phyloP scores from a whole-genome alignment of 805 yeast genomes.

The Starmerella davenportii region DNA sequence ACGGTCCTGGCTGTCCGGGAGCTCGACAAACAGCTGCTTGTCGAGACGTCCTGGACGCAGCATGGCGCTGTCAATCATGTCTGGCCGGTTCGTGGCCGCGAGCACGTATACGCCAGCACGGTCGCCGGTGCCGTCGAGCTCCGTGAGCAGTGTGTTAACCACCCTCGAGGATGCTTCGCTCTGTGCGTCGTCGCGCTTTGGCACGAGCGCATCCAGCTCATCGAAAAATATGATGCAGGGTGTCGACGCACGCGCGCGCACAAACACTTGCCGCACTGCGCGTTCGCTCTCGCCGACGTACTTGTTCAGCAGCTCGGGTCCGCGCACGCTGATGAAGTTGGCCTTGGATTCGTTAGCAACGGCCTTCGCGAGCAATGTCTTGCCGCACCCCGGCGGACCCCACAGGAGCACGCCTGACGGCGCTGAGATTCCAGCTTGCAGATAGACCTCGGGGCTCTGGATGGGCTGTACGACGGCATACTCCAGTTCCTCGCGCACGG shows the following conservation, averaged over 20 bases:
- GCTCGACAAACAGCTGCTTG: constrained; percentile 76
- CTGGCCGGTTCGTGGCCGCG: constrained; percentile 96
- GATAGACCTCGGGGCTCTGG: constrained; percentile 73
- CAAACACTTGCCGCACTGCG: constrained; percentile 83
- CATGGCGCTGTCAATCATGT: constrained; percentile 97
- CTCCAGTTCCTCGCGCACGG: constrained; percentile 73
- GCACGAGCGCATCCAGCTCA: constrained; percentile 90
- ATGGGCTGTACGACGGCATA: constrained; percentile 97
- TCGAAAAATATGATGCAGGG: constrained; percentile 94
- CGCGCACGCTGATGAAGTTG: constrained; percentile 85
- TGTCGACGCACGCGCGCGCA: constrained; percentile 76
- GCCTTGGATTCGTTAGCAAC: constrained; percentile 96
- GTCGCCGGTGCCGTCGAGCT: constrained; percentile 85
- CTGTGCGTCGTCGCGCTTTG: constrained; percentile 72
- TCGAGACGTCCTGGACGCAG: constrained; percentile 90
- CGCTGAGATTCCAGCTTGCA: constrained; percentile 81
- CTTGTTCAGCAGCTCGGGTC: constrained; percentile 86
- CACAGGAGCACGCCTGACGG: constrained; percentile 94
- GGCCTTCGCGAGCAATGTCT: constrained; percentile 87
- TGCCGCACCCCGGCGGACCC: constrained; percentile 99
- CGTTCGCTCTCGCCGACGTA: constrained; percentile 93
- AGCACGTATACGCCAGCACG: constrained; percentile 83
- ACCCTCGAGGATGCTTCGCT: constrained; percentile 86
- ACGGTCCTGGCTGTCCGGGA: constrained; percentile 66
- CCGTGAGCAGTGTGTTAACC: constrained; percentile 85